Conservation (phyloP, 495 filamentous ascomycete genomes). For the Lepidopterella palustris region DNA sequence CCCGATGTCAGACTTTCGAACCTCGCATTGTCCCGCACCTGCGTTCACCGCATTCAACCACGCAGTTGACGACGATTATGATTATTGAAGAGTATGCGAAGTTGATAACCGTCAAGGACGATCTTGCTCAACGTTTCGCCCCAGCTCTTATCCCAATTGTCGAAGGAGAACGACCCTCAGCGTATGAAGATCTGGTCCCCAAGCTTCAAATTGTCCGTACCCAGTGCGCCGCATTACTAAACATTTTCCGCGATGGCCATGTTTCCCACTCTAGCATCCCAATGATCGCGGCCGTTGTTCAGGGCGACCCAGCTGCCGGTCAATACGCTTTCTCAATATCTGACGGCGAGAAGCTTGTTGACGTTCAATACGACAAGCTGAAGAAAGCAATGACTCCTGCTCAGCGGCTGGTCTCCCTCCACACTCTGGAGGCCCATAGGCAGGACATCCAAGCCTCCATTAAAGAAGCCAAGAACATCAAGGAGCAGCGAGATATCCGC, state of each 20-base stretch:
- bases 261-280: slow-evolving; percentile 67
- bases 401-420: slow-evolving; percentile 69
- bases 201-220: slow-evolving; percentile 82
- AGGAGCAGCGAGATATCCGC: slow-evolving; percentile 77
- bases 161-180: slow-evolving; percentile 69
- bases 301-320: slow-evolving; percentile 84
- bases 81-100: slow-evolving; percentile 82
- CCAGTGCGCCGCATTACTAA: slow-evolving; percentile 82
- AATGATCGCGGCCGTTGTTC: slow-evolving; percentile 75
- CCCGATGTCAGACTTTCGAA: slow-evolving; percentile 46
- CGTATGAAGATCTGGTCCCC: slow-evolving; percentile 81
- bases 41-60: slow-evolving; percentile 66
- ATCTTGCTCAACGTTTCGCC: slow-evolving; percentile 38
- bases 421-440: slow-evolving; percentile 68
- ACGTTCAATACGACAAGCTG: slow-evolving; percentile 73
- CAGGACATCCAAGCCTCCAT: slow-evolving; percentile 62
- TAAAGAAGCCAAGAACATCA: slow-evolving; percentile 66
- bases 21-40: slow-evolving; percentile 56
- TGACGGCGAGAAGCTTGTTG: slow-evolving; percentile 79
- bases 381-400: slow-evolving; percentile 79
- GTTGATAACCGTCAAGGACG: slow-evolving; percentile 42
- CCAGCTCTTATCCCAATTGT: slow-evolving; percentile 61
- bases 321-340: slow-evolving; percentile 83
- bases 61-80: slow-evolving; percentile 76
- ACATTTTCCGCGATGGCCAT: slow-evolving; percentile 82